phyloP scores from a whole-genome alignment of 1,284 basidiomycete genomes.

The Neotropicomus parvogracilis region DNA sequence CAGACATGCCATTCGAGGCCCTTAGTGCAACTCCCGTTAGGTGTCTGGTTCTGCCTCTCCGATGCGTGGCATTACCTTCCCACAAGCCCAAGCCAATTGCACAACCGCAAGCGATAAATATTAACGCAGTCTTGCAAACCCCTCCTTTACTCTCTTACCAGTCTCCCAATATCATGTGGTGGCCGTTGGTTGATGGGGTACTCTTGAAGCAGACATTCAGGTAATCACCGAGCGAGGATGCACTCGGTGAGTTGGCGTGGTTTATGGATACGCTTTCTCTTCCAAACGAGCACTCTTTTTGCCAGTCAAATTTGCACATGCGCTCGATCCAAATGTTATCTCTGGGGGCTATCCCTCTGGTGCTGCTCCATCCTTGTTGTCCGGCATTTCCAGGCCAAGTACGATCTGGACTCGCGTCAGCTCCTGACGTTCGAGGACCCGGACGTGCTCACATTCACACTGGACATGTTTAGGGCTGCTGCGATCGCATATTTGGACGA shows the following conservation, averaged over 20 bases:
- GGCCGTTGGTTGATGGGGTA: background rate
- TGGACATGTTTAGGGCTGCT: background rate
- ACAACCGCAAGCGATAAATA: constrained; percentile 30
- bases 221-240: background rate
- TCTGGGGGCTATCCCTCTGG: background rate
- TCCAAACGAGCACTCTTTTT: background rate
- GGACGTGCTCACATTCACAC: background rate
- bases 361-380: background rate
- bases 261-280: background rate
- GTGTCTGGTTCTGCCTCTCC: constrained; percentile 49
- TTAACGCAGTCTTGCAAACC: constrained; percentile 9
- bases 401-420: background rate
- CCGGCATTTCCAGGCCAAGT: background rate
- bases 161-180: constrained; percentile 12
- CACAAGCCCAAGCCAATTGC: constrained; percentile 36
- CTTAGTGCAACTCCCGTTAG: background rate
- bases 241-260: background rate
- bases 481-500: background rate
- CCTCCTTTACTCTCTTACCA: constrained; percentile 15
- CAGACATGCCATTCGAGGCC: background rate
- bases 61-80: constrained; percentile 41
- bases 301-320: constrained; percentile 1
- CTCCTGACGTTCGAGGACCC: background rate
- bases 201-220: background rate
- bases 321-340: background rate